Percentiles rank a stretch among this genome's conserved stretches.
Evolutionary conservation across 352 stramenopile genomes (phyloP).

Genomic region (Pythium aphanidermatum): DNA sequence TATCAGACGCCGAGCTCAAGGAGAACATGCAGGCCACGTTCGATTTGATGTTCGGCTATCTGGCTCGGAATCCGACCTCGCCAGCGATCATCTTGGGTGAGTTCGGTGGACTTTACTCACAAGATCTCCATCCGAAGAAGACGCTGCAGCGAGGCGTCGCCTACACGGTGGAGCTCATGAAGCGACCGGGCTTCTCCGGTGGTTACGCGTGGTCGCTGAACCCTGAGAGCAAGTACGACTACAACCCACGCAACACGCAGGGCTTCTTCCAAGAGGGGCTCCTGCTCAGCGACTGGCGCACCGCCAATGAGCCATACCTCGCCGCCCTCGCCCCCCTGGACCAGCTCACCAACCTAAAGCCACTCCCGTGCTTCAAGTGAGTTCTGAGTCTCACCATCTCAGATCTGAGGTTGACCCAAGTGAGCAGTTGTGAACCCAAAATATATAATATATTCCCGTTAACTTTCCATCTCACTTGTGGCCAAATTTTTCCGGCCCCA

Average conservation of each 20-base stretch:
- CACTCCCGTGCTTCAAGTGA: conserved; percentile 64
- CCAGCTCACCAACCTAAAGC: conserved; percentile 45
- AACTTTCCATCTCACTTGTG: no score
- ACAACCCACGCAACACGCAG: conserved; percentile 54
- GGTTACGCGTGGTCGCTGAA: conserved; percentile 75
- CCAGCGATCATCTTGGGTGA: conserved; percentile 51
- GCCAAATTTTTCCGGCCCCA: no score
- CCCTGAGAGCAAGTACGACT: conserved; percentile 69
- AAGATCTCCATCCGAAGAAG: conserved; percentile 37
- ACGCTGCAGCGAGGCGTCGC: conserved; percentile 46
- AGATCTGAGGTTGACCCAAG: no score
- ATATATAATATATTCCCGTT: no score
- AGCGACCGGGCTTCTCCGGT: conserved; percentile 32
- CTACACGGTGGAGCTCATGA: conserved; percentile 45
- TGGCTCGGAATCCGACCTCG: conserved; percentile 17
- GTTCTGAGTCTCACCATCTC: no score
- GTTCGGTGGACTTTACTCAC: conserved; percentile 57
- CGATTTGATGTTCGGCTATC: conserved; percentile 20
- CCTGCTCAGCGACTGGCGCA: conserved; percentile 71
- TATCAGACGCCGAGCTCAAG: conserved; percentile 15
- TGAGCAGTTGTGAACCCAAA: no score
- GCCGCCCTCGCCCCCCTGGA: conserved; percentile 65
- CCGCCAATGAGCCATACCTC: conserved; percentile 63
- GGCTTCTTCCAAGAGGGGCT: conserved; percentile 67
- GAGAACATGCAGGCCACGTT: conserved; percentile 13